A percentile compares a stretch with the other conserved stretches of the same genome.
Conservation (phyloP, 306 rosid genomes). For the Acacia melanoxylon region DNA sequence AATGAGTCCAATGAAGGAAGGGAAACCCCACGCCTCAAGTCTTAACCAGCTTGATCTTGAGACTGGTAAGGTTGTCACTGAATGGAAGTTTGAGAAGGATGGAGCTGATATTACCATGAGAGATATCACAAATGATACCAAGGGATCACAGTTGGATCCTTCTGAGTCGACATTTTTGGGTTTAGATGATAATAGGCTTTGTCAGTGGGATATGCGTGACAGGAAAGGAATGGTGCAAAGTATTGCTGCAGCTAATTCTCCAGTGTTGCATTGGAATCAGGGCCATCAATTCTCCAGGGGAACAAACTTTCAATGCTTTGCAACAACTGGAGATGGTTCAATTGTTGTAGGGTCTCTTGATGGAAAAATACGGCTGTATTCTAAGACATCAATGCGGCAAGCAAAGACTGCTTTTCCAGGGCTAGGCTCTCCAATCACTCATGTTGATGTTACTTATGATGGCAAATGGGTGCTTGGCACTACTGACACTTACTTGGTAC, state of each 20-base stretch:
- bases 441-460: constrained; percentile 87
- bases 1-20: constrained; percentile 77
- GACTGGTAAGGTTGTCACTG: constrained; percentile 76
- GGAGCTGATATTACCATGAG: constrained; percentile 81
- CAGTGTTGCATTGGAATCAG: constrained; percentile 81
- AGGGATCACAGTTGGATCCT: constrained; percentile 86
- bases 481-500: constrained; percentile 73
- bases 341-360: constrained; percentile 89
- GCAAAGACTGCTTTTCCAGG: constrained; percentile 97
- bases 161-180: constrained; percentile 89
- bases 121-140: constrained; percentile 76
- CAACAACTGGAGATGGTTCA: constrained; percentile 84
- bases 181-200: constrained; percentile 88
- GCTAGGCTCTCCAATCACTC: constrained; percentile 76
- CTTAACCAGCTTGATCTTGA: constrained; percentile 84
- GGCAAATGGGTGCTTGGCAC: constrained; percentile 94
- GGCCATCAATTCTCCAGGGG: constrained; percentile 92
- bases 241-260: constrained; percentile 48
- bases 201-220: constrained; percentile 95
- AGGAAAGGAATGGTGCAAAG: constrained; percentile 73
- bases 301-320: constrained; percentile 87
- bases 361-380: constrained; percentile 86
- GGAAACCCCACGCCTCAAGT: constrained; percentile 61
- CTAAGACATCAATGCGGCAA: constrained; percentile 82
- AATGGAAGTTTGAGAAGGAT: constrained; percentile 94